Evolutionary conservation across 495 filamentous ascomycete genomes (phyloP).

Genomic region (Penicillium riverlandense): DNA sequence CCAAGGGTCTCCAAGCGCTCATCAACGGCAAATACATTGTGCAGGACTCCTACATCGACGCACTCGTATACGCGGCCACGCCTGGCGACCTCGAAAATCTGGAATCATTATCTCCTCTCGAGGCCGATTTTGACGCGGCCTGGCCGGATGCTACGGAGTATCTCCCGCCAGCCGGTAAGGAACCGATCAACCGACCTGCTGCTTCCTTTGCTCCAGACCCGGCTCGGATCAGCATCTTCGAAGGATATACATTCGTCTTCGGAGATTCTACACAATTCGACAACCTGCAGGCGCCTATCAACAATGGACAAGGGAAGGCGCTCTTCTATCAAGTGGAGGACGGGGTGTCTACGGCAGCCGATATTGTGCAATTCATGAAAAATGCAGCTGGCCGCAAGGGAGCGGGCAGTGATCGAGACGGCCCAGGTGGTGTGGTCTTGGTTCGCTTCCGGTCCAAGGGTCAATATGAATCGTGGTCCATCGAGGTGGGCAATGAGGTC

Average conservation of each 20-base stretch:
- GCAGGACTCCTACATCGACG: conserved; percentile 64
- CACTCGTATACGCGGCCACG: conserved; percentile 60
- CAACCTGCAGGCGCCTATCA: conserved; percentile 64
- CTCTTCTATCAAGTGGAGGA: conserved; percentile 53
- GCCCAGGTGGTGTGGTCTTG: conserved; percentile 65
- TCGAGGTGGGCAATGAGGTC: conserved; percentile 56
- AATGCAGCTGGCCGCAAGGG: conserved; percentile 67
- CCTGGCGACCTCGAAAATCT: conserved; percentile 45
- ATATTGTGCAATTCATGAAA: conserved; percentile 73
- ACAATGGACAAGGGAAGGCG: conserved; percentile 76
- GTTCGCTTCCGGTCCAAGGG: conserved; percentile 67
- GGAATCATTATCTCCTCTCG: conserved; percentile 57
- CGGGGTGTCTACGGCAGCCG: conserved; percentile 63
- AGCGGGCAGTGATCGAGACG: conserved; percentile 51
- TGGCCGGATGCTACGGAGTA: conserved; percentile 72
- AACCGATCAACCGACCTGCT: conserved; percentile 55
- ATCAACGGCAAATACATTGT: conserved; percentile 80
- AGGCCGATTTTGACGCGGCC: conserved; percentile 70
- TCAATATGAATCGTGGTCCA: conserved; percentile 59
- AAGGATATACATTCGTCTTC: conserved; percentile 85
- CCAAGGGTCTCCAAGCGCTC: conserved; percentile 80
- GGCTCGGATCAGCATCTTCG: conserved; percentile 63
- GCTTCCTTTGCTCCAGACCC: conserved; percentile 64
- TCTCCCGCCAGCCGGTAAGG: conserved; percentile 68
- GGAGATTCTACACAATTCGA: conserved; percentile 73